Base-by-base conservation (phyloP, 495 filamentous ascomycete genomes). In the Penicillium diatomitis region DNA sequence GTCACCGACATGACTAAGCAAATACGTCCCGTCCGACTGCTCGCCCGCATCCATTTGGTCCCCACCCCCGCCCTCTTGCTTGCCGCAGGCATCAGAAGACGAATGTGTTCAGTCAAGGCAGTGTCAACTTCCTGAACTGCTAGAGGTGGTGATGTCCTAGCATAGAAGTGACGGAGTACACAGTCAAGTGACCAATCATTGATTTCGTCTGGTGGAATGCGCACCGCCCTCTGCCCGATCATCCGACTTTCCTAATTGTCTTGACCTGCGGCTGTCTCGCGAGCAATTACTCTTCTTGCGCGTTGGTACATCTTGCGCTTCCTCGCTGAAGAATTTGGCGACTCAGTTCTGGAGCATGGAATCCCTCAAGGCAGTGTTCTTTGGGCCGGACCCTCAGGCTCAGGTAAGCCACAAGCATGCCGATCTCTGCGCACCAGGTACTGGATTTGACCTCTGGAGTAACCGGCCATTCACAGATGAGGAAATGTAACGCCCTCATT, bases 401-500 rank as follows among this genome's bases (percentile, higher is more conserved):
- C 92, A 98, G 75, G 91, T 94, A 69, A 41, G 65, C 50, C 29
- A 44, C 36, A 11, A 20, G 20, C 20, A 20, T 20, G 20, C 20
- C 20, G 20, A 20, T 20, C 44, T 47, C 12, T 31, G 37, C n/a
- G 37, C 35, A n/a, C 28, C 12, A 43, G 7, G n/a, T 4, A 32
- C 20, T 33, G 8, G 3, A 3, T 8, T 30, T 8, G 45, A 33
- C 38, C 32, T 36, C 50, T 28, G 11, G 32, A 34, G 32, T 46
- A 43, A 48, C 34, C 39, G 6, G 5, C 20, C 8, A 44, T n/a
- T 5, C 7, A 29, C 50, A 96, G 91, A 85, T 90, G 74, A 82
- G 91, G 50, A 96, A 96, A 86, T 97, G 92, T 65, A 96, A 96
- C 71, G 68, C 78, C 48, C 80, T 98, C 49, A 86, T 98, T 57